Conservation (phyloP, 2,329 filamentous ascomycete genomes). For the Trichoderma sp. region DNA sequence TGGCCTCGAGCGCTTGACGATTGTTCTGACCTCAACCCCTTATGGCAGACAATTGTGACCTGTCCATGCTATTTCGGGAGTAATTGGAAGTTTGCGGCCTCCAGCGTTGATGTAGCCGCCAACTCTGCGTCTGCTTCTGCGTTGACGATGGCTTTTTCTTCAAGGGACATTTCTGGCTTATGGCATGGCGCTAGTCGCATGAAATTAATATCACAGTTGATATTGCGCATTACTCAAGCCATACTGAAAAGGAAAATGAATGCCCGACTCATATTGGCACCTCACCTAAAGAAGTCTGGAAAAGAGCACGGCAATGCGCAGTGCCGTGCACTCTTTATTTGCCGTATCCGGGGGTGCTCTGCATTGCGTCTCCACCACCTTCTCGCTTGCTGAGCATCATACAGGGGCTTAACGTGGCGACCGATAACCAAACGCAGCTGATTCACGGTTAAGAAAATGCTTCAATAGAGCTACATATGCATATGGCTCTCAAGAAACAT, state of each 20-base stretch:
- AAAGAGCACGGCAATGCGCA: background rate
- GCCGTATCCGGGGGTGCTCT: background rate
- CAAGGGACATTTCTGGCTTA: background rate
- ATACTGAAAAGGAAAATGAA: background rate
- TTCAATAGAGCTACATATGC: background rate
- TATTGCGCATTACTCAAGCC: conserved; percentile 1
- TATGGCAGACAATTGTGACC: background rate
- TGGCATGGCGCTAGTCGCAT: background rate
- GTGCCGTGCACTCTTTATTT: background rate
- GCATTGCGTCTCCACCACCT: background rate
- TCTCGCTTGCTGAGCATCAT: background rate
- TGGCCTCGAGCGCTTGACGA: conserved; percentile 8
- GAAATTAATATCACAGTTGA: background rate
- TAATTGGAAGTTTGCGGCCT: background rate
- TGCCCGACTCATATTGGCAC: background rate
- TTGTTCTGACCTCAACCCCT: background rate
- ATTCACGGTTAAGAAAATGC: background rate
- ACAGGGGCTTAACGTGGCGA: conserved; percentile 14
- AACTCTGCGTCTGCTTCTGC: background rate
- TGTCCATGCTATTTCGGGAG: background rate
- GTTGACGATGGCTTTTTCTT: background rate
- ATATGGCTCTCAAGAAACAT: conserved; percentile 15
- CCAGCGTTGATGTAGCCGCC: background rate
- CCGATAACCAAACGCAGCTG: background rate
- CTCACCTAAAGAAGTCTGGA: background rate